Evolutionary conservation across 2,329 filamentous ascomycete species (phyloP).

Genomic region (Phyllosticta citrichinensis): DNA sequence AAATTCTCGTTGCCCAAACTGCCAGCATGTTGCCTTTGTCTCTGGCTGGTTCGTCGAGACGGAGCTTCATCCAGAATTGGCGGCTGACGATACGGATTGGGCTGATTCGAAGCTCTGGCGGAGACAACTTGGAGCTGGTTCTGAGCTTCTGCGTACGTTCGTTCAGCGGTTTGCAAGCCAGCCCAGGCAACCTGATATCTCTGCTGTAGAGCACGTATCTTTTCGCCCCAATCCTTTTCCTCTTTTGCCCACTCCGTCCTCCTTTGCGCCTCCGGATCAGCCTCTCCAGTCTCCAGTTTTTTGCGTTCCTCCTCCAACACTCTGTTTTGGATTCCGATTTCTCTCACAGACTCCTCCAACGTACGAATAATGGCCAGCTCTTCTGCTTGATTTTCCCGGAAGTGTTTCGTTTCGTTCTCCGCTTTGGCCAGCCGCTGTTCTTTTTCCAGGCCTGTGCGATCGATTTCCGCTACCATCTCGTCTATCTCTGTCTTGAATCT

Average conservation of each 20-base stretch:
- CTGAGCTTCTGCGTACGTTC: slow-evolving; percentile 28
- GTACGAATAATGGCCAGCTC: slow-evolving; percentile 43
- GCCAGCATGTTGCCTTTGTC: slow-evolving; percentile 22
- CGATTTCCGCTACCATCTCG: slow-evolving; percentile 44
- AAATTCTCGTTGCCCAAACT: slow-evolving; percentile 22
- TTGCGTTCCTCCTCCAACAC: slow-evolving; percentile 62
- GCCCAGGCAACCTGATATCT: slow-evolving; percentile 31
- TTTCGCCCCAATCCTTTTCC: slow-evolving; percentile 47
- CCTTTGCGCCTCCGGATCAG: slow-evolving; percentile 29
- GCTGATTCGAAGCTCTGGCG: slow-evolving; percentile 28
- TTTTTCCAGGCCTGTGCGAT: slow-evolving; percentile 35
- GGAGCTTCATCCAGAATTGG: slow-evolving; percentile 20
- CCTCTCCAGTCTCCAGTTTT: slow-evolving; percentile 35
- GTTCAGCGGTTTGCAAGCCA: slow-evolving; percentile 26
- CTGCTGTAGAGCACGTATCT: slow-evolving; percentile 44
- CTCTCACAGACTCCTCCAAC: slow-evolving; percentile 63
- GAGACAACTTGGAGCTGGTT: slow-evolving; percentile 32
- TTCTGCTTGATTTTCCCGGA: slow-evolving; percentile 32
- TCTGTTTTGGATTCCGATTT: slow-evolving; percentile 62
- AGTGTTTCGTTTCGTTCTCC: slow-evolving; percentile 30
- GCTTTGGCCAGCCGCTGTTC: slow-evolving; percentile 23
- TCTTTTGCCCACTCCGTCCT: slow-evolving; percentile 34
- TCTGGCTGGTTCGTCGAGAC: slow-evolving; percentile 31
- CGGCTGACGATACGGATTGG: slow-evolving; percentile 20
- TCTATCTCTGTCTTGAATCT: slow-evolving; percentile 58